Percentiles rank a stretch among this genome's conserved stretches.
Evolutionary conservation across 139 green algal species (phyloP).

Genomic region (Haematococcus lacustris): DNA sequence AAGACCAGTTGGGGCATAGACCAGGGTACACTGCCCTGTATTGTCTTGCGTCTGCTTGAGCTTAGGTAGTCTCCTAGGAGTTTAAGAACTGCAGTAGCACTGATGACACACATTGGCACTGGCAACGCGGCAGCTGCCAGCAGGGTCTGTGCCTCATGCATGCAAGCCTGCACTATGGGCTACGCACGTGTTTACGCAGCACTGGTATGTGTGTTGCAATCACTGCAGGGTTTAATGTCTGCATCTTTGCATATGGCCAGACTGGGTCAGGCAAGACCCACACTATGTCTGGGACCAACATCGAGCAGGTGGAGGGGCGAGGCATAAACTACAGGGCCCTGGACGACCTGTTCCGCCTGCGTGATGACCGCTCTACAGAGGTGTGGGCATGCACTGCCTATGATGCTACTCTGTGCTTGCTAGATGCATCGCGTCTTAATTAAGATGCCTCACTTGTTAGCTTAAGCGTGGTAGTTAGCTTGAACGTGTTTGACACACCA

Average conservation of each 20-base stretch:
- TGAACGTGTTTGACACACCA: background rate
- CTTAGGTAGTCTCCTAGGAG: background rate
- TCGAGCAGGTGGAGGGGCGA: slow-evolving; percentile 36
- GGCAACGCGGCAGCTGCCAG: background rate
- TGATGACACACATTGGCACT: background rate
- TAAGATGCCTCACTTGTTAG: background rate
- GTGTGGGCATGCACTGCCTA: slow-evolving; percentile 16
- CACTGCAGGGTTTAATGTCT: slow-evolving; percentile 74
- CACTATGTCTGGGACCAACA: slow-evolving; percentile 73
- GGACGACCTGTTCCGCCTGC: slow-evolving; percentile 80
- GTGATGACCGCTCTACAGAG: slow-evolving; percentile 50
- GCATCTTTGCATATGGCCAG: slow-evolving; percentile 79
- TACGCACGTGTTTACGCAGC: background rate
- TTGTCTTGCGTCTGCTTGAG: background rate
- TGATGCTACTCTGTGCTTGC: background rate
- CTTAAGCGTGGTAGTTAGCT: background rate
- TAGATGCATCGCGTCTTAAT: background rate
- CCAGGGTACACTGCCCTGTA: background rate
- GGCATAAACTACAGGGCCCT: slow-evolving; percentile 89
- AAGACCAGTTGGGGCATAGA: background rate
- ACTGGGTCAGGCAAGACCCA: slow-evolving; percentile 80
- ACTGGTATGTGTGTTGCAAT: background rate
- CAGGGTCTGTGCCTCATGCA: background rate
- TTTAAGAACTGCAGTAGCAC: background rate
- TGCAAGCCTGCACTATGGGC: background rate